These are phyloP conservation scores for Allium cepa DNA, from an alignment of 106 monocot genomes.

Conservation along the genomic window DNA sequence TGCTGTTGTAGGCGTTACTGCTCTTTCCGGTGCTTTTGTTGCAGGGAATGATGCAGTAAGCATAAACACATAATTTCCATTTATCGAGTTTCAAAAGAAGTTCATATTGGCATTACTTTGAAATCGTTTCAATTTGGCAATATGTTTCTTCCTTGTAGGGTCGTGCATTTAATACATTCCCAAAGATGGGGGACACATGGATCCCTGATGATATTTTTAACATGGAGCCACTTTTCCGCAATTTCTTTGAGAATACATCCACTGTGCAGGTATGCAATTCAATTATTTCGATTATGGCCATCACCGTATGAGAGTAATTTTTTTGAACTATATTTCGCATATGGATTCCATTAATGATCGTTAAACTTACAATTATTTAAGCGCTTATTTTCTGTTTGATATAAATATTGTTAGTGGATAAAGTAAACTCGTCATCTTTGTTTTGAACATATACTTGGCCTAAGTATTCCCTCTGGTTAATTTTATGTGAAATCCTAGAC, in stretches of 20 bases:
- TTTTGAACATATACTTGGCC: too few relatives aligned
- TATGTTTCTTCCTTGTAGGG: slow-evolving; percentile 34
- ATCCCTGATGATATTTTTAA: slow-evolving; percentile 80
- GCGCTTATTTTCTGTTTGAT: too few relatives aligned
- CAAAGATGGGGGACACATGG: slow-evolving; percentile 98
- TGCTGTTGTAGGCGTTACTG: slow-evolving; percentile 82
- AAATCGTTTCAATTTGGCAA: not conserved
- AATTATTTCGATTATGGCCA: not conserved
- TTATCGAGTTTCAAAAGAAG: not conserved
- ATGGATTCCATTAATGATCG: too few relatives aligned
- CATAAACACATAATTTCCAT: not conserved
- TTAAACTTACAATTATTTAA: too few relatives aligned
- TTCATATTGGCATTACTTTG: too few relatives aligned
- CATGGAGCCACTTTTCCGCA: slow-evolving; percentile 76
- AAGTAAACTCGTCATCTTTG: too few relatives aligned
- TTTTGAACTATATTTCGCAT: too few relatives aligned
- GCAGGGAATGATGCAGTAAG: slow-evolving; percentile 99
- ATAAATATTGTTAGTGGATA: too few relatives aligned
- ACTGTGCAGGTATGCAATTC: slow-evolving; percentile 65
- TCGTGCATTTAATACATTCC: slow-evolving; percentile 96
- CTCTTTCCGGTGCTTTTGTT: slow-evolving; percentile 95
- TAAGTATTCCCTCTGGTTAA: too few relatives aligned
- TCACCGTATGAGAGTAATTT: too few relatives aligned
- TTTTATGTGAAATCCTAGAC: too few relatives aligned
- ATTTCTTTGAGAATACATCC: slow-evolving; percentile 98